phyloP scores from a whole-genome alignment of 495 filamentous ascomycete genomes.

The Parathielavia appendiculata region DNA sequence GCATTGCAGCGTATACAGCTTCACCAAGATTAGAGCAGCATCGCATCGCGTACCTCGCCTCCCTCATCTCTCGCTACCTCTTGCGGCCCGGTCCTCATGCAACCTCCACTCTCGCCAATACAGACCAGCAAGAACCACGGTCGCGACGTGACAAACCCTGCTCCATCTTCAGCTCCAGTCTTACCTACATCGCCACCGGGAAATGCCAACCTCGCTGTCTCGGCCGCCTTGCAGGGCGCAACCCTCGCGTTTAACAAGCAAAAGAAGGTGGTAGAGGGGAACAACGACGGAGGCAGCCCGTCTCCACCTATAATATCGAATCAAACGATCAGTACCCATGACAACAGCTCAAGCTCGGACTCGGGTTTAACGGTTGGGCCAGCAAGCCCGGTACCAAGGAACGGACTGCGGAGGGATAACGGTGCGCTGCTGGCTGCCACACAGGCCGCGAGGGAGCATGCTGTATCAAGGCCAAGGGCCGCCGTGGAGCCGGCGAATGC shows the following conservation, averaged over 20 bases:
- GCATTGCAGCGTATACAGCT: conserved; percentile 9
- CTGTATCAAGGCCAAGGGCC: conserved; percentile 9
- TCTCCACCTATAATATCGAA: neutral
- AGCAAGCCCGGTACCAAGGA: neutral
- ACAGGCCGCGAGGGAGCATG: conserved; percentile 24
- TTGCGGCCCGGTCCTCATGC: neutral
- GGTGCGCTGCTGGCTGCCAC: conserved; percentile 50
- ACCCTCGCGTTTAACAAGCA: conserved; percentile 42
- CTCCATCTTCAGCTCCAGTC: conserved; percentile 1
- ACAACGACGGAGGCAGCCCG: neutral
- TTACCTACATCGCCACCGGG: conserved; percentile 1
- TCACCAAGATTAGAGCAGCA: too few species aligned
- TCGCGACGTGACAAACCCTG: neutral
- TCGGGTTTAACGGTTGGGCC: too few species aligned
- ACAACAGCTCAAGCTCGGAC: too few species aligned
- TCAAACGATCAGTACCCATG: too few species aligned
- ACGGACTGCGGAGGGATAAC: conserved; percentile 25
- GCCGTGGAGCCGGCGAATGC: neutral
- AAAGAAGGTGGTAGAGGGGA: neutral
- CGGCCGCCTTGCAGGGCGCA: conserved; percentile 45
- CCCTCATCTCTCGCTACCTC: neutral
- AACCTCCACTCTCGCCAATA: conserved; percentile 10
- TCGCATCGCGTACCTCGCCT: too few species aligned
- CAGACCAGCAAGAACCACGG: neutral
- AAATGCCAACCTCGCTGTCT: conserved; percentile 12